These are phyloP conservation scores for Irpex sp. DNA, from an alignment of 1,284 basidiomycete genomes.

Conservation along the genomic window DNA sequence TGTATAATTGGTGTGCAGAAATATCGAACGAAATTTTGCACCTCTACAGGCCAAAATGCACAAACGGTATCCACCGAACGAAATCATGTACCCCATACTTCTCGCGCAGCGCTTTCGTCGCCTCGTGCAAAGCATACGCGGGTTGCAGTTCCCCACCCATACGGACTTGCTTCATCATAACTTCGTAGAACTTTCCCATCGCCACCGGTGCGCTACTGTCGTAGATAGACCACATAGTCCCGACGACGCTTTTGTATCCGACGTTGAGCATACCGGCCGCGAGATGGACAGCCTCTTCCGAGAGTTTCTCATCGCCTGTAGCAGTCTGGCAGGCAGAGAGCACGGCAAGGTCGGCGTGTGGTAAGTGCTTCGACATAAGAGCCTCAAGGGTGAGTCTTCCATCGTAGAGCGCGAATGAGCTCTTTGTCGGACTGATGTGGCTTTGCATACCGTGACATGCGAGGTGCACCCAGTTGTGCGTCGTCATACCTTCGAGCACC, in stretches of 20 bases:
- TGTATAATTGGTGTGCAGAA: neutral
- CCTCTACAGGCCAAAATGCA: neutral
- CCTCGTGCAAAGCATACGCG: neutral
- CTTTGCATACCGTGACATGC: slow-evolving; percentile 19
- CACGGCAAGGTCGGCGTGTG: neutral
- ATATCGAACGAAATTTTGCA: neutral
- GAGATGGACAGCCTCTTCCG: neutral
- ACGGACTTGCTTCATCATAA: neutral
- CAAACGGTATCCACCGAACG: neutral
- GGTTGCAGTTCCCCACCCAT: neutral
- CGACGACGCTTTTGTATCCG: neutral
- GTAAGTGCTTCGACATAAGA: slow-evolving; percentile 7
- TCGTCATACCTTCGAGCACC: slow-evolving; percentile 8
- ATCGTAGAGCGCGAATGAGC: slow-evolving; percentile 16
- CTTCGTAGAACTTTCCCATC: neutral
- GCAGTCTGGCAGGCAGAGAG: neutral
- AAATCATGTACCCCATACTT: neutral
- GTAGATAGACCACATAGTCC: neutral
- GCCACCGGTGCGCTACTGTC: neutral
- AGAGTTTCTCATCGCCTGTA: neutral
- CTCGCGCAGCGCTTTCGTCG: neutral
- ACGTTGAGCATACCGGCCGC: neutral
- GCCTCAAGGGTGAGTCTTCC: slow-evolving; percentile 10
- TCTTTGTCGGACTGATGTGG: slow-evolving; percentile 7
- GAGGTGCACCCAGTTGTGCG: slow-evolving; percentile 17